Conservation (phyloP, 257 asterid species). For the Przewalskia tangutica region DNA sequence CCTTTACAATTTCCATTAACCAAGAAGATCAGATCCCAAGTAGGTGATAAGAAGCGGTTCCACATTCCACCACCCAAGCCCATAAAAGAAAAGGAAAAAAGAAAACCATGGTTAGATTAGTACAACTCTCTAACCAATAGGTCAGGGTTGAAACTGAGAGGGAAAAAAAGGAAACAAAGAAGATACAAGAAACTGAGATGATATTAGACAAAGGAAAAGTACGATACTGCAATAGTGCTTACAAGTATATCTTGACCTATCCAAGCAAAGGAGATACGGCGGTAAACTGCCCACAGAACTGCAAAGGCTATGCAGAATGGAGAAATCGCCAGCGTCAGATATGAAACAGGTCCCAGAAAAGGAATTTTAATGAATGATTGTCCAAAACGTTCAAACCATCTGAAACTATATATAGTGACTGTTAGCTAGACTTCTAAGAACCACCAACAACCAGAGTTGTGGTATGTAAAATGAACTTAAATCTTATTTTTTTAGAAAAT, state of each 20-base stretch:
- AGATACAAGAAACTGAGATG: neutral
- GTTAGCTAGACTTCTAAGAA: constrained; percentile 19
- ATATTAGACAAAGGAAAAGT: neutral
- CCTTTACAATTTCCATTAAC: neutral
- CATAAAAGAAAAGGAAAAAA: neutral
- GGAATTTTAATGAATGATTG: constrained; percentile 71
- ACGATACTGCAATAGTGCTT: constrained; percentile 15
- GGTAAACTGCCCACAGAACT: constrained; percentile 82
- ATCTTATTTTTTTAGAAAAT: neutral
- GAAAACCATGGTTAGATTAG: neutral
- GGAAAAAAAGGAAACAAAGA: neutral
- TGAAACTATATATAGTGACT: constrained; percentile 53
- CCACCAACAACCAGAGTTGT: constrained; percentile 2
- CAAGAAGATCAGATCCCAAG: neutral
- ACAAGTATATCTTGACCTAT: constrained; percentile 98
- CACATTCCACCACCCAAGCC: neutral
- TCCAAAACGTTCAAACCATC: constrained; percentile 71
- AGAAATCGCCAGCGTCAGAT: constrained; percentile 70
- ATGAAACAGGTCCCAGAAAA: constrained; percentile 70
- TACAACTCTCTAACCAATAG: neutral
- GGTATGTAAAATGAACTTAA: neutral
- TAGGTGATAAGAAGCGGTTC: neutral
- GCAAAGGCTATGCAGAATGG: constrained; percentile 91
- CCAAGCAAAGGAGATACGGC: constrained; percentile 82
- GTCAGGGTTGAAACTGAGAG: neutral